These are phyloP conservation scores for Phialophora tarda DNA, from an alignment of 2,329 filamentous ascomycete species.

Conservation along the genomic window DNA sequence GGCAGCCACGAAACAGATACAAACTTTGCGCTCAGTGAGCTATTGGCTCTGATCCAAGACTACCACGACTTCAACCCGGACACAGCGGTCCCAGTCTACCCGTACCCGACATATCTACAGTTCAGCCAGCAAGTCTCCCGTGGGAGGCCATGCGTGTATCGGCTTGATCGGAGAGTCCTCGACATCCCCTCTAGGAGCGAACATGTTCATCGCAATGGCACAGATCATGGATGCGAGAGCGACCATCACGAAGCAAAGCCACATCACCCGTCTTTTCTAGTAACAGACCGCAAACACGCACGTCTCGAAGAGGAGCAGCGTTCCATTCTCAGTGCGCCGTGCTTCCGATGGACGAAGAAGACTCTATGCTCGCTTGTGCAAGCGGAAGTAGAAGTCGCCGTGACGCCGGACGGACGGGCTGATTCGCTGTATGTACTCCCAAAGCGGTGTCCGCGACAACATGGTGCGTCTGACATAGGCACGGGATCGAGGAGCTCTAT, in stretches of 20 bases:
- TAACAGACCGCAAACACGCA: not conserved
- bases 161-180: constrained; percentile 9
- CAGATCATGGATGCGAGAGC: not conserved
- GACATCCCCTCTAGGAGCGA: too few relatives aligned
- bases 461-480: not conserved
- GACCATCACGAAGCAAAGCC: not conserved
- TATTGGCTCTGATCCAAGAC: constrained; percentile 35
- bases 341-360: constrained; percentile 36
- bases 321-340: constrained; percentile 22
- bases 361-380: constrained; percentile 27
- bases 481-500: not conserved
- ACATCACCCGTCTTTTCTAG: not conserved
- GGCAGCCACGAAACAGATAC: not conserved
- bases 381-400: constrained; percentile 37
- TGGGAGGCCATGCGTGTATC: constrained; percentile 35
- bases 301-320: constrained; percentile 14
- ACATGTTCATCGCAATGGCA: not conserved
- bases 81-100: constrained; percentile 20
- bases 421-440: constrained; percentile 34
- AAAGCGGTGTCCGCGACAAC: not conserved
- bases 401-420: constrained; percentile 38
- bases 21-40: constrained; percentile 9
- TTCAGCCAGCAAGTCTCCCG: constrained; percentile 38
- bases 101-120: constrained; percentile 34
- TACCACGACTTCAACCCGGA: constrained; percentile 38